These are phyloP conservation scores for Trametes cubensis DNA, from an alignment of 768 basidiomycete genomes.

Conservation along the genomic window DNA sequence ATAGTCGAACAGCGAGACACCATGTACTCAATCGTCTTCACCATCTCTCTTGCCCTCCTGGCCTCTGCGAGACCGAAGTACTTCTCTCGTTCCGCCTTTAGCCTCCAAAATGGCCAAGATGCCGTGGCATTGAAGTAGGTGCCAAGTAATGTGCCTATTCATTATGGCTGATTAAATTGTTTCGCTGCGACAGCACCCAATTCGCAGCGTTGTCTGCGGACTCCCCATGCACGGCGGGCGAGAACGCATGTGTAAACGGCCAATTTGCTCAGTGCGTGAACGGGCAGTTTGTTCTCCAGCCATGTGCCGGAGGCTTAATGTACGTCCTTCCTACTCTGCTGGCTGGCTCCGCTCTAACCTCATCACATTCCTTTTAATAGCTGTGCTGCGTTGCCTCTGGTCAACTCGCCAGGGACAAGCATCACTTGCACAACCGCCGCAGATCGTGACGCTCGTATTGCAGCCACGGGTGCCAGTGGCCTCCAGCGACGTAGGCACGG, in stretches of 20 bases:
- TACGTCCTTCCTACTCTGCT: background rate
- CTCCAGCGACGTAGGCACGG: too few relatives aligned
- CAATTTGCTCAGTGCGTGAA: slow-evolving; percentile 58
- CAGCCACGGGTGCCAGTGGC: slow-evolving; percentile 32
- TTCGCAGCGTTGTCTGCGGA: slow-evolving; percentile 48
- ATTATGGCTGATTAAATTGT: too few relatives aligned
- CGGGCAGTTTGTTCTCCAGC: slow-evolving; percentile 40
- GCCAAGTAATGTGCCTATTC: too few relatives aligned
- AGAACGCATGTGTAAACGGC: slow-evolving; percentile 48
- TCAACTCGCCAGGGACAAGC: slow-evolving; percentile 49
- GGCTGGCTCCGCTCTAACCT: background rate
- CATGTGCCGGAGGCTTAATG: slow-evolving; percentile 20
- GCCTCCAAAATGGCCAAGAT: slow-evolving; percentile 32
- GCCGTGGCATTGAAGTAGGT: slow-evolving; percentile 34
- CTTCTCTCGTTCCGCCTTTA: slow-evolving; percentile 17
- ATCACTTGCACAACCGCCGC: slow-evolving; percentile 53
- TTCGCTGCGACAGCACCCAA: slow-evolving; percentile 29
- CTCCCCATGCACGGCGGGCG: slow-evolving; percentile 46
- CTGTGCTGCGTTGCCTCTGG: slow-evolving; percentile 45
- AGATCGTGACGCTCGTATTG: slow-evolving; percentile 51
- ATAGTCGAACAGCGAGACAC: slow-evolving; percentile 36
- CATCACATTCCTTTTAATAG: background rate
- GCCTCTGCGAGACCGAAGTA: slow-evolving; percentile 30
- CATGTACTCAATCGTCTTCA: slow-evolving; percentile 38
- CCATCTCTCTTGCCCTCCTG: slow-evolving; percentile 30